Evolutionary conservation across 2,329 filamentous ascomycete species (phyloP).

Genomic region (Chaetomium olivaceum): DNA sequence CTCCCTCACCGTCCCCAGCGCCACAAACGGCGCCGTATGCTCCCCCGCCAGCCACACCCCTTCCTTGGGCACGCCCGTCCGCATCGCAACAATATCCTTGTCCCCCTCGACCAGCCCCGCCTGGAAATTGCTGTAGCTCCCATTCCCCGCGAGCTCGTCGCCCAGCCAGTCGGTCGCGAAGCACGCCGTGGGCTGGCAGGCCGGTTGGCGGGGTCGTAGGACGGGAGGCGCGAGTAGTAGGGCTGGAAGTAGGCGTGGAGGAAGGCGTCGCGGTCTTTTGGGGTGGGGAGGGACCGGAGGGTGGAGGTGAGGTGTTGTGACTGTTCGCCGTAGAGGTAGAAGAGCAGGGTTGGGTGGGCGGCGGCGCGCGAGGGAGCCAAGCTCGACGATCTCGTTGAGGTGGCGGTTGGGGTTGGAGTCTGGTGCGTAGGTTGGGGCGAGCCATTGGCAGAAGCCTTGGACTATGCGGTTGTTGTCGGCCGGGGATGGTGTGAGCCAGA

Average conservation of each 20-base stretch:
- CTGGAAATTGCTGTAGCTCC: slow-evolving; percentile 85
- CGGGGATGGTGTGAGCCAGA: slow-evolving; percentile 62
- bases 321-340: slow-evolving; percentile 73
- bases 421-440: slow-evolving; percentile 66
- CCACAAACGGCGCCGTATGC: slow-evolving; percentile 87
- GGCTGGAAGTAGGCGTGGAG: slow-evolving; percentile 71
- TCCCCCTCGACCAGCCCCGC: slow-evolving; percentile 70
- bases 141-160: slow-evolving; percentile 77
- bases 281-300: slow-evolving; percentile 44
- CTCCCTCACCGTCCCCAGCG: slow-evolving; percentile 83
- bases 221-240: slow-evolving; percentile 74
- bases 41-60: slow-evolving; percentile 87
- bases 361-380: slow-evolving; percentile 59
- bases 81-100: slow-evolving; percentile 66
- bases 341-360: slow-evolving; percentile 76
- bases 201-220: slow-evolving; percentile 57
- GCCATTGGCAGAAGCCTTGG: slow-evolving; percentile 74
- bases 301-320: slow-evolving; percentile 54
- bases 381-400: slow-evolving; percentile 76
- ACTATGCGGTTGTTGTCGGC: slow-evolving; percentile 44
- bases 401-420: slow-evolving; percentile 64
- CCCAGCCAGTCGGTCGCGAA: slow-evolving; percentile 76
- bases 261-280: slow-evolving; percentile 52
- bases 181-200: slow-evolving; percentile 63
- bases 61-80: slow-evolving; percentile 62